Evolutionary conservation across 352 stramenopile species (phyloP).

Genomic region (Globisporangium nunn): DNA sequence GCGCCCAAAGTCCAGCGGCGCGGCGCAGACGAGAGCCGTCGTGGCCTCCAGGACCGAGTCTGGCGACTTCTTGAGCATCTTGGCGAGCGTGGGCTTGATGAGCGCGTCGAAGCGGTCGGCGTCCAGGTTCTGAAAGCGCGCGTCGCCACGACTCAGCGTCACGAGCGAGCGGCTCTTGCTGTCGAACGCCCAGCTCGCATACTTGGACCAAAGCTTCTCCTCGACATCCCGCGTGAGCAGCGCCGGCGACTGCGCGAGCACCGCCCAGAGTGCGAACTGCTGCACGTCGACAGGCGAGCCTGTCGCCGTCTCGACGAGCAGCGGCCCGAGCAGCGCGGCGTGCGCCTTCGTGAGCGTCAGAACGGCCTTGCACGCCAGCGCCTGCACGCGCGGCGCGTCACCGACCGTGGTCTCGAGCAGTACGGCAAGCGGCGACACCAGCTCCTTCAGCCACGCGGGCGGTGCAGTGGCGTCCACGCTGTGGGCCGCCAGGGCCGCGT

Average conservation of each 20-base stretch:
- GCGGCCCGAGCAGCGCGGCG: slow-evolving; percentile 21
- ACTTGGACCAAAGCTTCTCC: slow-evolving; percentile 46
- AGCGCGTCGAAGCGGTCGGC: slow-evolving; percentile 54
- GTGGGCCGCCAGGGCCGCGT: slow-evolving; percentile 17
- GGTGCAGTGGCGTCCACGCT: not conserved
- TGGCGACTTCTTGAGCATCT: slow-evolving; percentile 80
- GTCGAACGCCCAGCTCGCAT: slow-evolving; percentile 74
- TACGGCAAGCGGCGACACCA: slow-evolving; percentile 36
- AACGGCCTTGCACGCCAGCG: slow-evolving; percentile 33
- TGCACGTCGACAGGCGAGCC: slow-evolving; percentile 27
- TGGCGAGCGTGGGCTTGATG: slow-evolving; percentile 55
- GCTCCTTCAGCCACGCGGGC: slow-evolving; percentile 35
- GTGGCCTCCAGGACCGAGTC: slow-evolving; percentile 67
- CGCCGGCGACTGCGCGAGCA: slow-evolving; percentile 23
- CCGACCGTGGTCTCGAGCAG: slow-evolving; percentile 52
- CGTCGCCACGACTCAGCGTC: slow-evolving; percentile 28
- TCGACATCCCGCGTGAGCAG: slow-evolving; percentile 28
- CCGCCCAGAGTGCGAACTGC: slow-evolving; percentile 60
- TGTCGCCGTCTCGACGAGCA: slow-evolving; percentile 32
- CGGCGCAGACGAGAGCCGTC: slow-evolving; percentile 35
- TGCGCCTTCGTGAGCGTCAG: slow-evolving; percentile 41
- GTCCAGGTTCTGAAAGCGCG: slow-evolving; percentile 47
- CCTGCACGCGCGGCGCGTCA: slow-evolving; percentile 37
- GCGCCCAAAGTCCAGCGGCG: slow-evolving; percentile 55
- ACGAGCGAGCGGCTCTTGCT: slow-evolving; percentile 50